A percentile compares a stretch with the other conserved stretches of the same genome.
These are phyloP conservation scores for Boletus rubroflammeus DNA, from an alignment of 768 basidiomycete species.

Conservation along the genomic window DNA sequence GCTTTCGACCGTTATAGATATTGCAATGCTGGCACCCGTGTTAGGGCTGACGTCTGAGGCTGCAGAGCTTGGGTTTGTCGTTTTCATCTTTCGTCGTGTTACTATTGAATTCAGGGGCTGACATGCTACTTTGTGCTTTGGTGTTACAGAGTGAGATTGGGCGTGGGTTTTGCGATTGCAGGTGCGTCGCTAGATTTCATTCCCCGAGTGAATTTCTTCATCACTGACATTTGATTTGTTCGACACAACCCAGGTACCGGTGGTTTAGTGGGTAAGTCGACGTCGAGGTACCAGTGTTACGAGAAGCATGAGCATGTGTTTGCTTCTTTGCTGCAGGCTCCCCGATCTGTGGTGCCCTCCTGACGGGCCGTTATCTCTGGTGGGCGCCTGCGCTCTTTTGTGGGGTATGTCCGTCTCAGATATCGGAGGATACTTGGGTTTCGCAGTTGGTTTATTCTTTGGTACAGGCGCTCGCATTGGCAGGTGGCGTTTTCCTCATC, in stretches of 20 bases:
- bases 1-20: constrained; percentile 21
- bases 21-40: constrained; percentile 41
- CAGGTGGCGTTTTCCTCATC: constrained; percentile 4
- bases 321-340: constrained; percentile 38
- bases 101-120: neutral
- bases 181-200: constrained; percentile 28
- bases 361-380: constrained; percentile 50
- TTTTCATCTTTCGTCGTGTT: neutral
- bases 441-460: neutral
- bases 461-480: constrained; percentile 10
- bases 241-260: constrained; percentile 19
- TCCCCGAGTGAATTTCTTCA: neutral
- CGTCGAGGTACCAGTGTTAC: too few species aligned
- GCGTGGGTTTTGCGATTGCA: constrained; percentile 45
- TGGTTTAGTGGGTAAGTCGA: constrained; percentile 17
- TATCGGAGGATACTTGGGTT: neutral
- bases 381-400: constrained; percentile 54
- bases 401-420: constrained; percentile 29
- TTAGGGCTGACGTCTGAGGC: constrained; percentile 44
- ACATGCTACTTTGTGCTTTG: neutral
- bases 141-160: constrained; percentile 35
- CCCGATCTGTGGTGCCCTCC: constrained; percentile 54
- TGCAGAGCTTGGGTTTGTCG: constrained; percentile 48
- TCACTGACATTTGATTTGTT: too few species aligned
- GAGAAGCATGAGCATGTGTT: constrained; percentile 6